Evolutionary conservation across 179 eudicot species (phyloP).

Genomic region (Spergularia azorica): DNA sequence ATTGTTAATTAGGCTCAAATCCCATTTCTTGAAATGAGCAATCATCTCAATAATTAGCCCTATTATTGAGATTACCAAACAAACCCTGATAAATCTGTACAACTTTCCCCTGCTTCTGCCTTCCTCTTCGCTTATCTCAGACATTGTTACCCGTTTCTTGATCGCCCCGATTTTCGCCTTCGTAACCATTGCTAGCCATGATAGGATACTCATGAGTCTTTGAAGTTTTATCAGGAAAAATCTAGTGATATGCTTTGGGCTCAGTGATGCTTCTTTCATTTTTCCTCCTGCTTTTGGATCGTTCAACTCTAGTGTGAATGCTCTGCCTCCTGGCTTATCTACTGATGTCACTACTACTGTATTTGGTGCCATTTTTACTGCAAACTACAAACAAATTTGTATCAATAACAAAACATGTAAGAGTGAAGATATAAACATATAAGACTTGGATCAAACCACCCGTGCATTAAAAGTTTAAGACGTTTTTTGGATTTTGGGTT

Average conservation of each 20-base stretch:
- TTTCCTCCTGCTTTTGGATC: conserved; percentile 36
- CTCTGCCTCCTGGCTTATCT: conserved; percentile 39
- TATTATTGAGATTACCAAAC: conserved; percentile 46
- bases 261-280: conserved; percentile 35
- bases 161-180: conserved; percentile 35
- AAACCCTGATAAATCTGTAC: conserved; percentile 60
- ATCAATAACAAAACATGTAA: background rate
- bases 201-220: conserved; percentile 38
- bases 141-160: conserved; percentile 48
- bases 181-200: conserved; percentile 30
- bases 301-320: conserved; percentile 27
- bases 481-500: no score
- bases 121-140: conserved; percentile 54
- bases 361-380: conserved; percentile 50
- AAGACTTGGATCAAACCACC: no score
- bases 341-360: conserved; percentile 43
- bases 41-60: conserved; percentile 56
- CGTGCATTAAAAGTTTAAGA: no score
- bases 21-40: conserved; percentile 69
- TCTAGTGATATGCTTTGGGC: conserved; percentile 55
- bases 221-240: conserved; percentile 50
- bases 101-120: conserved; percentile 51
- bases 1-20: conserved; percentile 37
- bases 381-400: background rate
- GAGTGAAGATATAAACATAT: no score